Conservation (phyloP, 2,329 filamentous ascomycete genomes). For the Trichophyton simii region DNA sequence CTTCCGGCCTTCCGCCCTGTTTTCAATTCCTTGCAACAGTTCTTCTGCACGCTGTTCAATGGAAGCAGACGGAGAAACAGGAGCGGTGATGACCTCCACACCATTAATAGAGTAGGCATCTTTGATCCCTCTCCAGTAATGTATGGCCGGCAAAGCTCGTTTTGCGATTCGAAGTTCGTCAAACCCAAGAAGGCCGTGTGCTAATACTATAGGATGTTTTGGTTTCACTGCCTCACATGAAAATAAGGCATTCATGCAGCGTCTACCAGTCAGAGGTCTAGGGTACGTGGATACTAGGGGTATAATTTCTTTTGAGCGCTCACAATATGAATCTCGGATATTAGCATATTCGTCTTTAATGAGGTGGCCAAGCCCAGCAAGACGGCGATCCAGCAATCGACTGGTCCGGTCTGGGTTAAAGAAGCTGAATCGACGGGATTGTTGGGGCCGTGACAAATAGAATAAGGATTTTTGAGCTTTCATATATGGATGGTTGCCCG, state of each 20-base stretch:
- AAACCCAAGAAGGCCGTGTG: conserved; percentile 55
- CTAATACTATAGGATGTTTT: conserved; percentile 49
- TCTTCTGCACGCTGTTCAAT: conserved; percentile 46
- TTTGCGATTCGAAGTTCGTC: conserved; percentile 48
- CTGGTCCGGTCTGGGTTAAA: neutral
- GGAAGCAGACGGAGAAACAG: conserved; percentile 46
- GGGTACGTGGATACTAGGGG: neutral
- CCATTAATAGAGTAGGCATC: conserved; percentile 45
- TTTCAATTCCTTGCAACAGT: conserved; percentile 41
- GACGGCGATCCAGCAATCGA: conserved; percentile 1
- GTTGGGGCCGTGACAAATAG: neutral
- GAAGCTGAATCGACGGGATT: neutral
- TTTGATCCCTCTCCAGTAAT: conserved; percentile 53
- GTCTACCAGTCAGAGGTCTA: conserved; percentile 31
- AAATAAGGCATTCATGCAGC: neutral
- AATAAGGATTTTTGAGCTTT: neutral
- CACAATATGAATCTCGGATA: conserved; percentile 47
- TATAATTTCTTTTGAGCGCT: neutral
- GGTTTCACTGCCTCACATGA: conserved; percentile 25
- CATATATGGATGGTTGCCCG: neutral
- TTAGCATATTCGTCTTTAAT: conserved; percentile 52
- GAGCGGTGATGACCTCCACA: conserved; percentile 49
- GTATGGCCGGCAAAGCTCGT: conserved; percentile 39
- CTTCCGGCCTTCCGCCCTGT: conserved; percentile 42
- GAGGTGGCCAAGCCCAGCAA: conserved; percentile 28